Conservation (phyloP, 179 eudicot genomes). For the Nepenthes alata region DNA sequence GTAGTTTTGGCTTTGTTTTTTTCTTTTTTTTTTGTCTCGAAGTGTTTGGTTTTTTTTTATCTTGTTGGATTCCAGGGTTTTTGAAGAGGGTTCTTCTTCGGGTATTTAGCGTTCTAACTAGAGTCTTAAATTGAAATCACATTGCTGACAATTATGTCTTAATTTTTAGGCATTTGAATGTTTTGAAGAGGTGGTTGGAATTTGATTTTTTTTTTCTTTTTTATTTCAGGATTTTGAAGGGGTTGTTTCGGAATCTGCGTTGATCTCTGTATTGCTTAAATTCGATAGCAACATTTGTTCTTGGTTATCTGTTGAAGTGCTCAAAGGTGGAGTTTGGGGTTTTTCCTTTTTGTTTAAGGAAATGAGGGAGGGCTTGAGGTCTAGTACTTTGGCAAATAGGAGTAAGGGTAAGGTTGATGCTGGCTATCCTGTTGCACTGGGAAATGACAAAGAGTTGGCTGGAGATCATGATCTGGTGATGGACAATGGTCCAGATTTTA, state of each 20-base stretch:
- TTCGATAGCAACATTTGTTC: background rate
- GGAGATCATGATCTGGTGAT: constrained; percentile 12
- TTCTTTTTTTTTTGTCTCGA: too few species aligned
- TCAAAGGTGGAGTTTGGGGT: background rate
- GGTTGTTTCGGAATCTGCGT: constrained; percentile 5
- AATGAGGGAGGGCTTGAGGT: constrained; percentile 43
- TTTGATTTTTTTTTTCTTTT: too few species aligned
- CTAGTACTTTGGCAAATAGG: constrained; percentile 18
- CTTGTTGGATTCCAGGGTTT: too few species aligned
- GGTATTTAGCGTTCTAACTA: too few species aligned
- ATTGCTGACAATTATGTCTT: too few species aligned
- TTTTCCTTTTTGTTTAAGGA: constrained; percentile 9
- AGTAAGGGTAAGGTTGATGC: constrained; percentile 10
- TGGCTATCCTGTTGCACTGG: background rate
- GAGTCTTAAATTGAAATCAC: too few species aligned
- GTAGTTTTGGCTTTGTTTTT: too few species aligned
- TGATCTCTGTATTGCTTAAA: background rate
- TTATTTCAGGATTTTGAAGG: background rate
- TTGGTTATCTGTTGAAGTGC: constrained; percentile 5
- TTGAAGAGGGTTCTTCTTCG: too few species aligned
- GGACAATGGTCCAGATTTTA: constrained; percentile 24
- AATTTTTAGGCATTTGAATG: too few species aligned
- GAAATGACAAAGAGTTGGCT: constrained; percentile 1
- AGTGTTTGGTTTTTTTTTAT: too few species aligned
- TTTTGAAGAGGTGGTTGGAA: too few species aligned